These are phyloP conservation scores for Vigna mungo DNA, from an alignment of 306 rosid genomes.

Conservation along the genomic window DNA sequence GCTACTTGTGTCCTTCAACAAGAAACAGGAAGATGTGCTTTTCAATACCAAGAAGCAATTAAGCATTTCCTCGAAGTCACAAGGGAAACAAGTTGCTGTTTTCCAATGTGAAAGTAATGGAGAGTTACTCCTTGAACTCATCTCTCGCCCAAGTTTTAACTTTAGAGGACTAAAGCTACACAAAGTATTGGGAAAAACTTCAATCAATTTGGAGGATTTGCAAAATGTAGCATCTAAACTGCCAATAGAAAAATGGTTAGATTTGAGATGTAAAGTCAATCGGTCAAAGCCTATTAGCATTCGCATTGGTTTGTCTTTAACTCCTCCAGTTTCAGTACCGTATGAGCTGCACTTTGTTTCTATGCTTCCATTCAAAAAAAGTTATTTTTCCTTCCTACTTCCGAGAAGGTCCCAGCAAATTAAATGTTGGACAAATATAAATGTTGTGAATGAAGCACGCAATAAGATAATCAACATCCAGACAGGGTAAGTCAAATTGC, in stretches of 20 bases:
- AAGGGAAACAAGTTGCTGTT: constrained; percentile 48
- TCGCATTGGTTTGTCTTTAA: constrained; percentile 46
- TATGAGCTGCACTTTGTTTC: constrained; percentile 43
- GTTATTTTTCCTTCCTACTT: constrained; percentile 35
- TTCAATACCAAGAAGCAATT: constrained; percentile 40
- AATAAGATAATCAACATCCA: constrained; percentile 45
- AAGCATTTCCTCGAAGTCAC: constrained; percentile 42
- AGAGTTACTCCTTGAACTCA: constrained; percentile 50
- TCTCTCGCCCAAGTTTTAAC: constrained; percentile 34
- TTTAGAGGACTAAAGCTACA: constrained; percentile 31
- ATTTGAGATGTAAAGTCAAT: constrained; percentile 33
- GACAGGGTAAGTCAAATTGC: constrained; percentile 37
- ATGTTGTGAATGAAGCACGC: constrained; percentile 43
- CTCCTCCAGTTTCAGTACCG: constrained; percentile 51
- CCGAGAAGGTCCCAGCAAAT: constrained; percentile 32
- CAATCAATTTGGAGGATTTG: constrained; percentile 42
- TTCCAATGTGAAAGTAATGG: constrained; percentile 54
- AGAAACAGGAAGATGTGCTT: constrained; percentile 44
- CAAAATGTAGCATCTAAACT: constrained; percentile 43
- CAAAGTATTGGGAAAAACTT: constrained; percentile 47
- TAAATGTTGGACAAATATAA: constrained; percentile 26
- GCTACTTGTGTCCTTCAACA: constrained; percentile 44
- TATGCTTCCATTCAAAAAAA: constrained; percentile 10
- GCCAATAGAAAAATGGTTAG: constrained; percentile 53
- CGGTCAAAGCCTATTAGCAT: constrained; percentile 41